phyloP scores from a whole-genome alignment of 169 alveolate species.

The Eimeria tenella region DNA sequence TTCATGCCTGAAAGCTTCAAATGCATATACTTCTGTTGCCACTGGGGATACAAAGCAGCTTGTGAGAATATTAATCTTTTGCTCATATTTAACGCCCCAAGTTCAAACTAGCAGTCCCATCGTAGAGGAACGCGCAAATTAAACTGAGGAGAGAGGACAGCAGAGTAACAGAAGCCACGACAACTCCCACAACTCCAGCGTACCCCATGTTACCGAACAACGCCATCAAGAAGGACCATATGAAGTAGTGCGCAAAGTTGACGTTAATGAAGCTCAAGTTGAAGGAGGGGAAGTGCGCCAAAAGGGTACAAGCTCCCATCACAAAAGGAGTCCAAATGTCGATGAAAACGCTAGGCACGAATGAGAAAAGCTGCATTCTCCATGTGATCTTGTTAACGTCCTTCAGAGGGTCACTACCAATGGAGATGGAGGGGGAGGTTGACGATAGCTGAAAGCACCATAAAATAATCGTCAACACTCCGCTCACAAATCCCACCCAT shows the following conservation, averaged over 20 bases:
- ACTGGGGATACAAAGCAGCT: too few species aligned
- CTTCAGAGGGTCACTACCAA: conserved; percentile 61
- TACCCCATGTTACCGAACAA: conserved; percentile 77
- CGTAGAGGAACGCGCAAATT: conserved; percentile 64
- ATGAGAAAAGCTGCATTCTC: conserved; percentile 79
- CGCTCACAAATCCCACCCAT: conserved; percentile 74
- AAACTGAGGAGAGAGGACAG: conserved; percentile 71
- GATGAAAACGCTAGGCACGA: conserved; percentile 73
- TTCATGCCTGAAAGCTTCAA: neutral
- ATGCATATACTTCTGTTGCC: too few species aligned
- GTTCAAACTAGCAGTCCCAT: conserved; percentile 72
- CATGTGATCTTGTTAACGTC: conserved; percentile 73
- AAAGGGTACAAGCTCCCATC: conserved; percentile 75
- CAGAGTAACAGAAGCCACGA: conserved; percentile 75
- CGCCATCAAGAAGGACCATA: conserved; percentile 77
- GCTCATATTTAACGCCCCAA: neutral
- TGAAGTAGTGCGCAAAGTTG: conserved; percentile 70
- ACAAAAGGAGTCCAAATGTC: conserved; percentile 81
- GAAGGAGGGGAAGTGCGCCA: conserved; percentile 80
- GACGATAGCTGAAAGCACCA: conserved; percentile 74
- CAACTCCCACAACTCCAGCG: conserved; percentile 77
- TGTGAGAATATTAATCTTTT: too few species aligned
- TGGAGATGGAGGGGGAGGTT: conserved; percentile 67
- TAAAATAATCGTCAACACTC: conserved; percentile 64
- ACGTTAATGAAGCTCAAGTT: conserved; percentile 43